Base-by-base conservation (phyloP, 2,329 filamentous ascomycete genomes). In the Ceratocystis ficicola region DNA sequence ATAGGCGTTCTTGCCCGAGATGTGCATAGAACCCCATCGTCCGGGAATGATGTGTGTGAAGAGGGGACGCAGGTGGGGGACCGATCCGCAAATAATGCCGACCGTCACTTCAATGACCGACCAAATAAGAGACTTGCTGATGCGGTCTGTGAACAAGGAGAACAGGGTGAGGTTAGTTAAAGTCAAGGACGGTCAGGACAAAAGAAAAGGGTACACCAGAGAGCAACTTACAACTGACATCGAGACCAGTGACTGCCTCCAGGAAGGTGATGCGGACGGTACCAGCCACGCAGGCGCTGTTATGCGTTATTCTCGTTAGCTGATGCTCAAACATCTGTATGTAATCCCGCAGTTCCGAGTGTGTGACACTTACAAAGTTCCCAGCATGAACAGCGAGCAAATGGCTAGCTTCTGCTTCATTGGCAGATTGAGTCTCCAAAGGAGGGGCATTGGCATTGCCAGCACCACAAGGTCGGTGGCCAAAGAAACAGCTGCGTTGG, bases 51-150 rank as follows among this genome's bases (percentile, higher is more conserved):
- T 64, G 22, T 30, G 64, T 10, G 59, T 62, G n/a, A 65, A 59
- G 4, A 73, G 67, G 1, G 72, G 72, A 5, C 72, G 68, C 41
- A 75, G 69, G 7, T 71, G 71, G 2, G 73, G 73, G n/a, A 74
- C 67, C 5, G 73, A 75, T 8, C 73, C 73, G 67, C 73, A 74
- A 41, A 73, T 69, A 66, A 75, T 75, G 60, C 71, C 73, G 12
- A 74, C 68, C 32, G 71, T 72, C 62, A 71, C 71, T 66, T 75
- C 73, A 36, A 73, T 70, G 36, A 73, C 69, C 5, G 72, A 72
- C 72, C 72, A 74, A 66, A 73, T 69, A 57, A 74, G 69, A 59
- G 71, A 71, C 0, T 69, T 68, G 20, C 71, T 71, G 36, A 74
- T 69, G 65, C 71, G 70, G 65, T 72, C 73, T 74, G 36, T 5